Evolutionary conservation across 2,329 filamentous ascomycete genomes (phyloP).

Genomic region (Fusarium redolens): DNA sequence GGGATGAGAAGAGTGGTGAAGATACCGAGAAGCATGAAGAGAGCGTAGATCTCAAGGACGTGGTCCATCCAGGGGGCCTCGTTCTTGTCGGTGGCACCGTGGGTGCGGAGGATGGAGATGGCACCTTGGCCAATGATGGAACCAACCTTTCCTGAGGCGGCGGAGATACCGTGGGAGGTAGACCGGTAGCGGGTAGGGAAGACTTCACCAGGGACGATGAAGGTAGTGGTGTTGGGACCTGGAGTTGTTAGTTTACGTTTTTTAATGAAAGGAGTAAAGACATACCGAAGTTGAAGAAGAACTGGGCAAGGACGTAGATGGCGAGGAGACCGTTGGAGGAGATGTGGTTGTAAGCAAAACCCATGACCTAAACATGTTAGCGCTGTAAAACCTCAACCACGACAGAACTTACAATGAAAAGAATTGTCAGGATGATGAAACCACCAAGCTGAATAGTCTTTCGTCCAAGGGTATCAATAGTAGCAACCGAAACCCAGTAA

Average conservation of each 20-base stretch:
- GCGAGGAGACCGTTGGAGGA: conserved; percentile 64
- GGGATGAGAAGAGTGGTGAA: conserved; percentile 77
- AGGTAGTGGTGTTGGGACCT: conserved; percentile 67
- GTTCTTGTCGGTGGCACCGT: conserved; percentile 54
- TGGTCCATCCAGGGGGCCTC: conserved; percentile 77
- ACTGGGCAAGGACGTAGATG: conserved; percentile 67
- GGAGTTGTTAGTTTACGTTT: not conserved
- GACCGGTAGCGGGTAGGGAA: conserved; percentile 68
- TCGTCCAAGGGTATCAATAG: conserved; percentile 78
- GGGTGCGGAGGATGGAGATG: conserved; percentile 64
- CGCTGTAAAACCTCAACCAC: accelerated
- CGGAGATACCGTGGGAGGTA: conserved; percentile 68
- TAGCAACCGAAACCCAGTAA: conserved; percentile 83
- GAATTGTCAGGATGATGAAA: conserved; percentile 69
- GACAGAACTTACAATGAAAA: conserved; percentile 59
- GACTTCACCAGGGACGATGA: conserved; percentile 67
- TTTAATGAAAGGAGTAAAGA: not conserved
- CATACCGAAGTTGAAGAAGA: conserved; percentile 68
- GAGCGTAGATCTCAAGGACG: conserved; percentile 78
- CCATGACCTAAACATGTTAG: conserved; percentile 58
- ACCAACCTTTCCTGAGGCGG: conserved; percentile 66
- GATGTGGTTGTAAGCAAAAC: conserved; percentile 69
- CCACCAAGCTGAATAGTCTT: conserved; percentile 80
- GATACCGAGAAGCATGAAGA: conserved; percentile 81
- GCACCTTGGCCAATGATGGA: conserved; percentile 69